Evolutionary conservation across 495 filamentous ascomycete species (phyloP).

Genomic region (Paragyromitra xinjiangensis): DNA sequence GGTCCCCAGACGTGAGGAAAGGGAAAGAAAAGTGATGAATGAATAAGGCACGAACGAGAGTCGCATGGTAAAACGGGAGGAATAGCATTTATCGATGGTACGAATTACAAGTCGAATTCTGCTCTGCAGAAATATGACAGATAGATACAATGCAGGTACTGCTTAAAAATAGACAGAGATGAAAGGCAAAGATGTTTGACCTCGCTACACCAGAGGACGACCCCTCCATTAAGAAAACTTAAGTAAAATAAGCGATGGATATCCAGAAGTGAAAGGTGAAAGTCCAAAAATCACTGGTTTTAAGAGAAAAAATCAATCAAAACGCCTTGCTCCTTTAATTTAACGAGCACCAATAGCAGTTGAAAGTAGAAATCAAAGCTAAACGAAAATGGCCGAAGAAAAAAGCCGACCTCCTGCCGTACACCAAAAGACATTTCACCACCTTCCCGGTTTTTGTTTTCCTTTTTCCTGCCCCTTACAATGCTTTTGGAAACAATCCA

Average conservation of each 20-base stretch:
- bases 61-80: neutral
- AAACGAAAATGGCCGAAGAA: neutral
- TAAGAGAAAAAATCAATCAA: constrained; percentile 12
- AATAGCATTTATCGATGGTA: neutral
- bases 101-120: neutral
- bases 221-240: neutral
- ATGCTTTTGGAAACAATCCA: constrained; percentile 7
- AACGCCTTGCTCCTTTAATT: constrained; percentile 32
- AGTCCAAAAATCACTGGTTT: neutral
- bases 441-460: constrained; percentile 14
- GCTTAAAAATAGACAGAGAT: neutral
- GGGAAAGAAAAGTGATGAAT: neutral
- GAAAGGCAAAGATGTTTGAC: neutral
- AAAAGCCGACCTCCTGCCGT: constrained; percentile 27
- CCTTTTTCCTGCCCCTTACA: neutral
- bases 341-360: constrained; percentile 21
- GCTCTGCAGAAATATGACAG: neutral
- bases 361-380: constrained; percentile 8
- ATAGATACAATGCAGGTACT: no score
- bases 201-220: neutral
- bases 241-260: neutral
- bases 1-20: neutral
- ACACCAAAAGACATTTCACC: constrained; percentile 29
- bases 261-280: neutral
- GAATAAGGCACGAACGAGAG: neutral